Conservation (phyloP, 108 stramenopile species). For the Nannochloropsis salina region DNA sequence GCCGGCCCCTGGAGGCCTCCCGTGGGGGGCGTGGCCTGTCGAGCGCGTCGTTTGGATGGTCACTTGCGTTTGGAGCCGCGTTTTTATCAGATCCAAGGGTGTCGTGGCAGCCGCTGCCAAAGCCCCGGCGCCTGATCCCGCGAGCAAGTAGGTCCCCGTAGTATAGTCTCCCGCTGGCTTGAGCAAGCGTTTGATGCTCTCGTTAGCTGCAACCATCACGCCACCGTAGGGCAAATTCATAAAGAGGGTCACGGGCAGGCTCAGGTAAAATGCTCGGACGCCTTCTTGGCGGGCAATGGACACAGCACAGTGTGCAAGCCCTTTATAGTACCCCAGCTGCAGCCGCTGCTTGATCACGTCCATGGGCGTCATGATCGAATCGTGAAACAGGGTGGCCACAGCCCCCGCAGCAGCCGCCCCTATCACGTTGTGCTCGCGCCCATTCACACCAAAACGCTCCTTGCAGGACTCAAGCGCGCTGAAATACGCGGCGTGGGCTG, state of each 20-base stretch:
- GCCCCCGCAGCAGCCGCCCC: slow-evolving; percentile 73
- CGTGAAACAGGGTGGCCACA: slow-evolving; percentile 77
- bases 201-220: slow-evolving; percentile 91
- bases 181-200: slow-evolving; percentile 61
- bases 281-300: slow-evolving; percentile 61
- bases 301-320: slow-evolving; percentile 61
- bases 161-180: slow-evolving; percentile 40
- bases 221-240: slow-evolving; percentile 96
- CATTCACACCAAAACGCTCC: slow-evolving; percentile 42
- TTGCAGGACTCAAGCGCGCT: slow-evolving; percentile 82
- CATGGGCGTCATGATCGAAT: slow-evolving; percentile 89
- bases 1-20: background rate
- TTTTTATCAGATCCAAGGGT: slow-evolving; percentile 95
- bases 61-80: slow-evolving; percentile 60
- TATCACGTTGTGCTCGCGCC: slow-evolving; percentile 37
- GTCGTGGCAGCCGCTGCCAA: slow-evolving; percentile 81
- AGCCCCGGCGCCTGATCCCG: slow-evolving; percentile 77
- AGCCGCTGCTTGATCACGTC: slow-evolving; percentile 98
- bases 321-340: slow-evolving; percentile 90
- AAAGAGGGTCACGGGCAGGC: slow-evolving; percentile 81
- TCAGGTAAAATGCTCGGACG: slow-evolving; percentile 64
- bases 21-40: background rate
- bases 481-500: slow-evolving; percentile 97
- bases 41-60: background rate
- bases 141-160: slow-evolving; percentile 55